Evolutionary conservation across 208 protist genomes (phyloP).

Genomic region (Wallacemonas rigidus): DNA sequence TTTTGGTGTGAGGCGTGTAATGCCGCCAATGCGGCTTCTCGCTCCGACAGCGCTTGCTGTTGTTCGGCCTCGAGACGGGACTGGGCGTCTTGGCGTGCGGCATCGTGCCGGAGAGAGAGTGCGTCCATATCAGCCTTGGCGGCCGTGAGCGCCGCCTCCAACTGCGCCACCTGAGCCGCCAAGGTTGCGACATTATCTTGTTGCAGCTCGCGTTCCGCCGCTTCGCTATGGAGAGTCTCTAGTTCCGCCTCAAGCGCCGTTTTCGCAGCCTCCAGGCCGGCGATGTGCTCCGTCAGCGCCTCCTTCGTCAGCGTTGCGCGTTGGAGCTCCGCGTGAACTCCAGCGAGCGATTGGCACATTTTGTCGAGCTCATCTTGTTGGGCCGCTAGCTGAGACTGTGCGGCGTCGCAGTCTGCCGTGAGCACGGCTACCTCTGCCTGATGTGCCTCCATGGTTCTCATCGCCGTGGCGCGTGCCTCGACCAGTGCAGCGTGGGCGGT

Average conservation of each 20-base stretch:
- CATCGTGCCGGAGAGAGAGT: neutral
- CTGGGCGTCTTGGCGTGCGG: neutral
- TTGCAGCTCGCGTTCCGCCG: no score
- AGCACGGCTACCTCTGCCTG: neutral
- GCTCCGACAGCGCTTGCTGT: neutral
- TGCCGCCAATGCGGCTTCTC: neutral
- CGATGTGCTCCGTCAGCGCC: neutral
- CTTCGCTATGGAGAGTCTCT: neutral
- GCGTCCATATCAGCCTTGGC: neutral
- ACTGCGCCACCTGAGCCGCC: neutral
- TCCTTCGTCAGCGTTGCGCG: neutral
- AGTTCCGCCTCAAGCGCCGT: neutral
- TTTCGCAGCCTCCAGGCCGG: neutral
- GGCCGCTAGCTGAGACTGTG: neutral
- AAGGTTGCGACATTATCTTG: no score
- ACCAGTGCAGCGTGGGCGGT: neutral
- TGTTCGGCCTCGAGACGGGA: neutral
- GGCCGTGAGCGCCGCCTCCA: neutral
- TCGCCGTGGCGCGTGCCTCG: neutral
- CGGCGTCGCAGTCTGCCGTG: neutral
- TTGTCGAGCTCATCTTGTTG: conserved; percentile 1
- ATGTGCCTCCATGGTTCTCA: neutral
- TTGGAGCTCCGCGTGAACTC: neutral
- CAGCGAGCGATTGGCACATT: neutral
- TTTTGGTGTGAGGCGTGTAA: neutral